phyloP scores from a whole-genome alignment of 306 rosid genomes.

The Alnus rubra region DNA sequence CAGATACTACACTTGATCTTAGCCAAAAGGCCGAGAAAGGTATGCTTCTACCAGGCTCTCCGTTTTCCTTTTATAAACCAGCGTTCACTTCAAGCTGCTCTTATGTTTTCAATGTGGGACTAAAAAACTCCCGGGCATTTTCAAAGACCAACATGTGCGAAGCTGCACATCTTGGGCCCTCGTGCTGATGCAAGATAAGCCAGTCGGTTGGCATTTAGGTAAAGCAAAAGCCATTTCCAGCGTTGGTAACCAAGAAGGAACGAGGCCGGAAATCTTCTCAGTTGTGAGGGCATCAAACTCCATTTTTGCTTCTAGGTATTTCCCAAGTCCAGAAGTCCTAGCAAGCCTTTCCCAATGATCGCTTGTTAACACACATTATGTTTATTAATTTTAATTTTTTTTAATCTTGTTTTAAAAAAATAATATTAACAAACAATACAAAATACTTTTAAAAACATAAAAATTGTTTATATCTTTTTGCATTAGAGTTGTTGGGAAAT shows the following conservation, averaged over 20 bases:
- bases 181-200: background rate
- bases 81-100: background rate
- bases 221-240: no score
- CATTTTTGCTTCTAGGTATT: no score
- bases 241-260: background rate
- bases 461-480: no score
- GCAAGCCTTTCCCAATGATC: no score
- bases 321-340: no score
- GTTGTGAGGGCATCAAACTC: background rate
- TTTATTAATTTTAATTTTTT: no score
- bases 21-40: slow-evolving; percentile 15
- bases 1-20: slow-evolving; percentile 6
- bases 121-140: background rate
- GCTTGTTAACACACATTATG: no score
- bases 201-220: background rate
- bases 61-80: background rate
- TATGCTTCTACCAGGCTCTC: rapidly evolving
- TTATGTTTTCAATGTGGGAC: background rate
- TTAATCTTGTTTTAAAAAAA: no score
- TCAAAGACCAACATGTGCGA: background rate
- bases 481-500: no score
- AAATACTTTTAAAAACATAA: no score
- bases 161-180: background rate
- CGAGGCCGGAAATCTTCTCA: no score
- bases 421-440: no score